phyloP scores from a whole-genome alignment of 2,329 filamentous ascomycete genomes.

The Hypoxylon rubiginosum region DNA sequence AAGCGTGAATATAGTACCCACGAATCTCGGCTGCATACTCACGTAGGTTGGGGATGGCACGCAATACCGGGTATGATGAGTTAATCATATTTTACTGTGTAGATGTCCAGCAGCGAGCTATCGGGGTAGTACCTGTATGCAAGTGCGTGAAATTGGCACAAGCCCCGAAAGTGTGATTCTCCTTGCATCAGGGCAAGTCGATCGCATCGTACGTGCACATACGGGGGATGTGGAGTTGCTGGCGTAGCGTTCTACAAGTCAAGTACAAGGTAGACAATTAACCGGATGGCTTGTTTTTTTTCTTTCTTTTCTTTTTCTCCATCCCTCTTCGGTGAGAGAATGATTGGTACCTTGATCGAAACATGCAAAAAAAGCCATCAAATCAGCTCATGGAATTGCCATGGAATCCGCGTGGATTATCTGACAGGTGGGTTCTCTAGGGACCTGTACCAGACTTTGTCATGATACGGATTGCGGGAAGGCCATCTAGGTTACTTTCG shows the following conservation, averaged over 20 bases:
- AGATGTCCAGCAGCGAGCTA: not conserved
- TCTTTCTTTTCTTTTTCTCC: constrained; percentile 6
- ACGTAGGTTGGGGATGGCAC: constrained; percentile 19
- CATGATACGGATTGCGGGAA: constrained; percentile 13
- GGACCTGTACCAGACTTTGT: constrained; percentile 23
- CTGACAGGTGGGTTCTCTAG: constrained; percentile 28
- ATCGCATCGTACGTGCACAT: constrained; percentile 22
- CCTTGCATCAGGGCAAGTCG: constrained; percentile 35
- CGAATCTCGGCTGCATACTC: constrained; percentile 20
- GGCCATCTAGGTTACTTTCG: constrained; percentile 6
- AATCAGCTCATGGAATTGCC: constrained; percentile 24
- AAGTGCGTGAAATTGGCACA: constrained; percentile 38
- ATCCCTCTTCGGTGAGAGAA: constrained; percentile 11
- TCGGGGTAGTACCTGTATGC: constrained; percentile 13
- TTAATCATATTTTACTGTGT: no score
- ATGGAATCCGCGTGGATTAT: constrained; percentile 25
- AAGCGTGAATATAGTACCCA: constrained; percentile 17
- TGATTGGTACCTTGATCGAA: not conserved
- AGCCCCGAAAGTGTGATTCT: constrained; percentile 37
- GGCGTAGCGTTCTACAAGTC: constrained; percentile 11
- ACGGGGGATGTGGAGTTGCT: constrained; percentile 12
- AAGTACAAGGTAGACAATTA: constrained; percentile 8
- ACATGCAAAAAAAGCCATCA: constrained; percentile 11
- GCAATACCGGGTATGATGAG: constrained; percentile 30
- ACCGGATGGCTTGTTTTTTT: constrained; percentile 20